Evolutionary conservation across 2,329 filamentous ascomycete species (phyloP), one percentile per base, ranked within the genome.

Genomic region (Colletotrichum chlorophyti): DNA sequence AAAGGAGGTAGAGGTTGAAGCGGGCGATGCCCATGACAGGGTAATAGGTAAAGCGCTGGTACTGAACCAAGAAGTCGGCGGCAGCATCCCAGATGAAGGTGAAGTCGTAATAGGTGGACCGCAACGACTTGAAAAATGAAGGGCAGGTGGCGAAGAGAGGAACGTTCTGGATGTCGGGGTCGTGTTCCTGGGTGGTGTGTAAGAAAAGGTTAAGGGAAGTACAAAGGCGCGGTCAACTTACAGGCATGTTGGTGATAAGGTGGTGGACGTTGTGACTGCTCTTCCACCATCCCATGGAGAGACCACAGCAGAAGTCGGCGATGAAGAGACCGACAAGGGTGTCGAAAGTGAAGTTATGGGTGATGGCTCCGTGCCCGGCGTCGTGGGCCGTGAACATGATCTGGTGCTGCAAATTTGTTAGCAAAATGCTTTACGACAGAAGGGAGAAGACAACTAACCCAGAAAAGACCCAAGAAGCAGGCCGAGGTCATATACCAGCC

Each of bases 221-320:
- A n/a, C 8, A 12, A 23, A 34, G n/a, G 9, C 23, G 1, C 21
- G 14, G 14, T n/a, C 2, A 7, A 66, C 72, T 59, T 64, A 80
- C 77, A 2, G 85, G 83, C 64, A 82, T 77, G 74, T 89, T 89
- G 38, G 86, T 88, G 53, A 89, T 74, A 3, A 89, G 78, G 64
- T 89, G 86, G 69, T 89, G 86, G 3, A 89, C 84, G 53, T 89
- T 89, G 74, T 89, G 86, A 49, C 82, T 87, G 65, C 82, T 83
- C 75, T 89, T 89, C 86, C 86, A 89, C 86, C 86, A 89, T 15
- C 86, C 85, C 51, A 89, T 84, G 3, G 83, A 87, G 15, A 89
- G 75, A 31, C 86, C 86, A 62, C 85, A 87, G 74, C 84, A 84
- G 65, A 88, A 86, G 66, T 88, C 84, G 41, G 83, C 86, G 31